These are phyloP conservation scores for Stachybotrys chlorohalonatus DNA, from an alignment of 2,329 filamentous ascomycete species.

Conservation along the genomic window DNA sequence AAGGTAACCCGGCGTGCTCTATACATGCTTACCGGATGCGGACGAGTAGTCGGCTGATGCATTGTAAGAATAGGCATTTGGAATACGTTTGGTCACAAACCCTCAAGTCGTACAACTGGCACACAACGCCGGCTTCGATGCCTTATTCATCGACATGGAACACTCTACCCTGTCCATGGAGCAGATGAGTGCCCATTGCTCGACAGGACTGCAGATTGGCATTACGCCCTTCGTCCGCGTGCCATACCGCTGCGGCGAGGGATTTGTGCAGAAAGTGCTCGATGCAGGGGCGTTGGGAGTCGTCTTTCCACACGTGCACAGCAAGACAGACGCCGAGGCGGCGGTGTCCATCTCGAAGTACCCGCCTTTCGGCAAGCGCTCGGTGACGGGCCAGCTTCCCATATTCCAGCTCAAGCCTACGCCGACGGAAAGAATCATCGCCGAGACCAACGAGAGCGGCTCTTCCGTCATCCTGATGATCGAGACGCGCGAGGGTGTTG, in stretches of 20 bases:
- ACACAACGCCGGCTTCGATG: too few relatives aligned
- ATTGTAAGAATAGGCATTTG: too few relatives aligned
- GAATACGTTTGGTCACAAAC: too few relatives aligned
- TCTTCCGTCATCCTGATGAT: conserved; percentile 12
- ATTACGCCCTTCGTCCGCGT: conserved; percentile 20
- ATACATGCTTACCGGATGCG: too few relatives aligned
- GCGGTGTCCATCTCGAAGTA: neutral
- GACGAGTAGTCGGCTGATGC: too few relatives aligned
- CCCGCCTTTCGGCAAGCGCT: neutral
- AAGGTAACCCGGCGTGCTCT: neutral
- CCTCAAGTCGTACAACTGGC: neutral
- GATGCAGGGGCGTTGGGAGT: conserved; percentile 20
- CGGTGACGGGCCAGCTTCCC: neutral
- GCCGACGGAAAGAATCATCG: conserved; percentile 1
- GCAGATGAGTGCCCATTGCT: neutral
- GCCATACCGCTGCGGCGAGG: conserved; percentile 18
- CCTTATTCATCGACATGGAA: too few relatives aligned
- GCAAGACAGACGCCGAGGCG: neutral
- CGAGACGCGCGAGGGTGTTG: conserved; percentile 9
- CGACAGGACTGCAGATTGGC: conserved; percentile 12
- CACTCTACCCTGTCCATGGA: too few relatives aligned
- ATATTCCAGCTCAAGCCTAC: neutral
- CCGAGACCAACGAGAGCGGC: conserved; percentile 4
- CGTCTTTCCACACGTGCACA: conserved; percentile 9
- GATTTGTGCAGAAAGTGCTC: conserved; percentile 20